Percentiles rank a stretch among this genome's conserved stretches.
Conservation (phyloP, 495 filamentous ascomycete genomes). For the Aspergillus homomorphus region DNA sequence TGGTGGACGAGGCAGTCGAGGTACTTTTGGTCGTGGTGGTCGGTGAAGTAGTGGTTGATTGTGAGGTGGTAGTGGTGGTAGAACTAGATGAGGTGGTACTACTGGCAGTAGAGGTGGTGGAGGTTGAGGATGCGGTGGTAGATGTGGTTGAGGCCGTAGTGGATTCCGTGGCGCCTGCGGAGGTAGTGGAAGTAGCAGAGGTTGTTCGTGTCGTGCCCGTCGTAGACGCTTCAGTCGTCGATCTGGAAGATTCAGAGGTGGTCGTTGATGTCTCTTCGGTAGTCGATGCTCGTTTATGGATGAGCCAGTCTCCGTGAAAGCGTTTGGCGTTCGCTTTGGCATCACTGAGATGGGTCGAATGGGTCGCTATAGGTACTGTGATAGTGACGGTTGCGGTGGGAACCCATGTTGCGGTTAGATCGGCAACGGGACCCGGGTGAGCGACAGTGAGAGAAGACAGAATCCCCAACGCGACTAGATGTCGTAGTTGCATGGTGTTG, state of each 20-base stretch:
- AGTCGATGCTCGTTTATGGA: slow-evolving; percentile 6
- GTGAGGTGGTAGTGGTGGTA: slow-evolving; percentile 8
- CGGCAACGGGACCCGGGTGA: slow-evolving; percentile 2
- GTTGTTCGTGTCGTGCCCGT: slow-evolving; percentile 6
- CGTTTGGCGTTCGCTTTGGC: not conserved
- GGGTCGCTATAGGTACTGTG: not conserved
- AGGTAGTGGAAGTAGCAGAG: slow-evolving; percentile 1
- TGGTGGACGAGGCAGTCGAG: slow-evolving; percentile 8
- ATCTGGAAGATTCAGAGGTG: slow-evolving; percentile 14
- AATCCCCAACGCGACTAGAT: not conserved
- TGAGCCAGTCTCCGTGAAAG: not conserved
- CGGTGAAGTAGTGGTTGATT: not conserved
- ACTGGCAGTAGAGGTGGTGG: not conserved
- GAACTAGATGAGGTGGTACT: not conserved
- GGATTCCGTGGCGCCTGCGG: slow-evolving; percentile 4
- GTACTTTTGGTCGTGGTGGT: slow-evolving; percentile 14
- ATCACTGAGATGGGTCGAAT: not conserved
- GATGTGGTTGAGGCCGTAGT: slow-evolving; percentile 8
- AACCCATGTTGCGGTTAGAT: not conserved
- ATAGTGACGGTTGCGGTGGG: not conserved
- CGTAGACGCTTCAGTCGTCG: slow-evolving; percentile 8
- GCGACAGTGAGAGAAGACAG: not conserved
- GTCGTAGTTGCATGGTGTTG: not conserved
- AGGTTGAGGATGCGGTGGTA: slow-evolving; percentile 4
- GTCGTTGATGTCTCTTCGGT: not conserved